Evolutionary conservation across 805 yeast species (phyloP), one percentile per base, ranked within the genome.

Genomic region (Suhomyces sp.): DNA sequence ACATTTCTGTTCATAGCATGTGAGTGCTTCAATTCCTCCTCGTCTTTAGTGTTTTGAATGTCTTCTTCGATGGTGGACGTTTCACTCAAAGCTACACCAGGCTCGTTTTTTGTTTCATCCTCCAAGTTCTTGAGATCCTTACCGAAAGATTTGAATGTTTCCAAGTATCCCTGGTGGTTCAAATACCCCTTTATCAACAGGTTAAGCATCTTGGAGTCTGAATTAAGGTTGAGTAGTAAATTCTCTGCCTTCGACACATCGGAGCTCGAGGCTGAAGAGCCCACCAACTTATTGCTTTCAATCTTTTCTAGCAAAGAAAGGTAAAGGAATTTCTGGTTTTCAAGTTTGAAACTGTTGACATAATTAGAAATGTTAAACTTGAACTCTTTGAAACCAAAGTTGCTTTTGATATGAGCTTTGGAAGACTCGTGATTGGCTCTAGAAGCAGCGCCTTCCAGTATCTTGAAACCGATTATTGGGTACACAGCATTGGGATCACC

Each of bases 311-410:
- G 51, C 27, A 66, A 50, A 1, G 60, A 48, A 19, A 56, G 24
- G 40, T 66, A 57, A 19, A 66, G 47, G 13, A 56, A 57, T 29
- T 56, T 59, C 33, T 63, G 60, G 37, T 58, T 58, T 27, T 63
- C 62, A 3, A 33, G 39, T 56, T 83, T 84, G 67, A 78, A 74
- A 10, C 66, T 66, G 22, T 71, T 66, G 37, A 82, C 76, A 62
- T 84, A 83, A 39, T 76, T 74, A 41, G 75, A 72, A 53, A 87
- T 83, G 62, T 87, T 87, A 60, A 79, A 87, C 48, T 73, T 68
- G 63, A 87, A 87, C 48, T 80, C 84, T 49, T 73, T 66, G 49
- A 72, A 67, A 2, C 86, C 86, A 47, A 86, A 83, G 59, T 86
- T 85, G 3, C 86, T 76, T 9, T 62, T 62, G 4, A 84, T 67